These are phyloP conservation scores for Termitomyces heimii DNA, from an alignment of 768 basidiomycete species.

Conservation along the genomic window DNA sequence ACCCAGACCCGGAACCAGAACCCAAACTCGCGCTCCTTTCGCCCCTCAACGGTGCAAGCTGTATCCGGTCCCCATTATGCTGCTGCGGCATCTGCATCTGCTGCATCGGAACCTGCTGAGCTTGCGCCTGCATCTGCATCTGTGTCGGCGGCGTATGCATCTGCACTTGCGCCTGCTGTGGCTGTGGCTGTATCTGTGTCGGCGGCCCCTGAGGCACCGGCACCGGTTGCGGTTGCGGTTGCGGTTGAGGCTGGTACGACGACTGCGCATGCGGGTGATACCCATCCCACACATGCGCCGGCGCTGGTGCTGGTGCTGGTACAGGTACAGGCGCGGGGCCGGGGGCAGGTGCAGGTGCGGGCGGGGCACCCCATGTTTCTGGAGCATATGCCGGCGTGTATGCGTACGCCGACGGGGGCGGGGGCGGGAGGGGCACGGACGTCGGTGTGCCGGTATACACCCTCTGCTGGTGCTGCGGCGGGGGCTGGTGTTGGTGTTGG, in stretches of 20 bases:
- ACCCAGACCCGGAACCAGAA: conserved; percentile 6
- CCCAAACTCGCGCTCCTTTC: conserved; percentile 10
- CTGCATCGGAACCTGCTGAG: too few relatives aligned
- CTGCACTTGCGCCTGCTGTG: not conserved
- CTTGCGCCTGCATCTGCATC: conserved; percentile 3
- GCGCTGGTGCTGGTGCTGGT: not conserved
- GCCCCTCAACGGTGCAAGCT: conserved; percentile 48
- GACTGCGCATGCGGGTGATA: not conserved
- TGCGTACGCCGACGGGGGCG: not conserved
- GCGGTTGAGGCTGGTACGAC: not conserved
- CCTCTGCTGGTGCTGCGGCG: conserved; percentile 1
- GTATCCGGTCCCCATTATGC: conserved; percentile 34
- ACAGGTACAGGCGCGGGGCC: not conserved
- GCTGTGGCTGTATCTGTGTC: not conserved
- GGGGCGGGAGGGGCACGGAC: conserved; percentile 13
- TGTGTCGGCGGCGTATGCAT: not conserved
- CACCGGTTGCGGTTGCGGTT: not conserved
- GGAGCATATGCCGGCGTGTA: not conserved
- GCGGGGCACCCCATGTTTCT: not conserved
- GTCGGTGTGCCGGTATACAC: conserved; percentile 21
- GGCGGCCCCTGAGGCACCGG: too few relatives aligned
- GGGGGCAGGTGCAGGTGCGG: not conserved
- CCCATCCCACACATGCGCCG: conserved; percentile 1
- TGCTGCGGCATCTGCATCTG: not conserved
- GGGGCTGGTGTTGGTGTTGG: conserved; percentile 19